These are phyloP conservation scores for Cadophora gregata DNA, from an alignment of 2,329 filamentous ascomycete species.

Conservation along the genomic window DNA sequence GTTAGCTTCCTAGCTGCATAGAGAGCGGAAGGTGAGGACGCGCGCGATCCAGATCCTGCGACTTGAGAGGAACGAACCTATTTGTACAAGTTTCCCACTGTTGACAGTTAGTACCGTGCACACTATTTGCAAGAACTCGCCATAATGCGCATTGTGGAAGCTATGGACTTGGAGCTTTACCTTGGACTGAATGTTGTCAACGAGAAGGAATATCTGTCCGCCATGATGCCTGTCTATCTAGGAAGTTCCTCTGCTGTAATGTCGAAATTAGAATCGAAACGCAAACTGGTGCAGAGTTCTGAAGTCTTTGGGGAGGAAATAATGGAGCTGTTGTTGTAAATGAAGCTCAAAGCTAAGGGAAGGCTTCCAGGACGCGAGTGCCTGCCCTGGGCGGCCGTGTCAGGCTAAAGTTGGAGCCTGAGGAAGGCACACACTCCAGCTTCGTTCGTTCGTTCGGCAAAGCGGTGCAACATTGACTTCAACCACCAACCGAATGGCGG, in stretches of 20 bases:
- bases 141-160: constrained; percentile 23
- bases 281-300: constrained; percentile 20
- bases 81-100: constrained; percentile 98
- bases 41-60: constrained; percentile 16
- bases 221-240: constrained; percentile 65
- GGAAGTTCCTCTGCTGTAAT: constrained; percentile 15
- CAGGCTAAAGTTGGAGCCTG: constrained; percentile 16
- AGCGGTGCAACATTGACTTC: not conserved
- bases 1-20: constrained; percentile 26
- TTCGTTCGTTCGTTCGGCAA: not conserved
- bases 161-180: constrained; percentile 51
- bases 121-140: constrained; percentile 23
- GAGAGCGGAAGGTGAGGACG: constrained; percentile 15
- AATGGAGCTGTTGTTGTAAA: constrained; percentile 34
- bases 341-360: constrained; percentile 36
- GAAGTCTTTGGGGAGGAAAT: constrained; percentile 23
- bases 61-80: constrained; percentile 64
- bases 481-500: constrained; percentile 5
- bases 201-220: constrained; percentile 98
- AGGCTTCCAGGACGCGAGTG: constrained; percentile 39
- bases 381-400: not conserved
- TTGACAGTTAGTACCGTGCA: constrained; percentile 36
- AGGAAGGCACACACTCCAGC: not conserved
- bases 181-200: constrained; percentile 99
- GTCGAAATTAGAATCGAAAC: constrained; percentile 11